These are phyloP conservation scores for Hysterium pulicare DNA, from an alignment of 2,329 filamentous ascomycete genomes.

Conservation along the genomic window DNA sequence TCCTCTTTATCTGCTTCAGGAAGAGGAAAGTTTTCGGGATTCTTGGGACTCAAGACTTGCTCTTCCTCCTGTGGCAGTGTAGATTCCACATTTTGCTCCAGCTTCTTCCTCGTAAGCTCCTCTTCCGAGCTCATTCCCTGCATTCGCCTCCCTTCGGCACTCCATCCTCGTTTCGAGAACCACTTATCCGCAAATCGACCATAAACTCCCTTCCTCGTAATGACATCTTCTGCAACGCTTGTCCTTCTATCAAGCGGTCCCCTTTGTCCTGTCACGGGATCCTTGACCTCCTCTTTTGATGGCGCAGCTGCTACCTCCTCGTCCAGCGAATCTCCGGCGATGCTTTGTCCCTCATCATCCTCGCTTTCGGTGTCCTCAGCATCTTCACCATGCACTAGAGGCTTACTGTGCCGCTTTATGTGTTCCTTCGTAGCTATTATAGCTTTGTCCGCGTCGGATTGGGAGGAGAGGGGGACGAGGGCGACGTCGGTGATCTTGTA, in stretches of 20 bases:
- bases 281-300: constrained; percentile 29
- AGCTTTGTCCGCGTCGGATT: constrained; percentile 68
- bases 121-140: constrained; percentile 63
- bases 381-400: constrained; percentile 19
- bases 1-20: constrained; percentile 13
- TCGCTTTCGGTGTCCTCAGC: constrained; percentile 30
- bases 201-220: constrained; percentile 76
- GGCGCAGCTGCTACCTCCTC: constrained; percentile 32
- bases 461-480: constrained; percentile 81
- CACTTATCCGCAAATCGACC: constrained; percentile 86
- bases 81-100: constrained; percentile 31
- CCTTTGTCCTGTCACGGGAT: constrained; percentile 26
- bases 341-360: constrained; percentile 29
- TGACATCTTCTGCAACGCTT: constrained; percentile 84
- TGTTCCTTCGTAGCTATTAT: constrained; percentile 60
- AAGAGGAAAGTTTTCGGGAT: constrained; percentile 19
- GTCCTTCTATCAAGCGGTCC: constrained; percentile 21
- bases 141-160: constrained; percentile 64
- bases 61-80: constrained; percentile 23
- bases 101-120: constrained; percentile 37
- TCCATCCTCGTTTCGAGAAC: constrained; percentile 86
- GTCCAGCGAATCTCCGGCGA: constrained; percentile 32
- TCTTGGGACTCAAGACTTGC: constrained; percentile 12
- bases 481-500: constrained; percentile 88
- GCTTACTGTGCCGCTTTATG: constrained; percentile 36